These are phyloP conservation scores for Tuber umbilicatum DNA, from an alignment of 495 filamentous ascomycete species.

Conservation along the genomic window DNA sequence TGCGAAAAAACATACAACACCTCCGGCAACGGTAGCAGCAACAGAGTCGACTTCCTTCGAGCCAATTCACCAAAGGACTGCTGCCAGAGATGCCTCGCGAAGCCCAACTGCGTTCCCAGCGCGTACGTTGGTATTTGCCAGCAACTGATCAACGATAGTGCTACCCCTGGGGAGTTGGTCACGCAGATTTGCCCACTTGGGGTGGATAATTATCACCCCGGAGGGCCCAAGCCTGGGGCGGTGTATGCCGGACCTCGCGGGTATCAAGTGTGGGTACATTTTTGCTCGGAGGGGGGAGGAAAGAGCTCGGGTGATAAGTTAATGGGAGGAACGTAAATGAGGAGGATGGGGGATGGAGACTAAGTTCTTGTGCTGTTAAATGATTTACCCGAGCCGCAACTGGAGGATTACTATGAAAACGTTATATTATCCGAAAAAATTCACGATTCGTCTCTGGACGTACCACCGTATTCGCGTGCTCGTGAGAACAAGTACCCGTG, in stretches of 20 bases:
- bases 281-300: not conserved
- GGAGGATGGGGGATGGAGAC: not conserved
- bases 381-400: not conserved
- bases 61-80: not conserved
- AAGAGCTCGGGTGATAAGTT: not conserved
- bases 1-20: slow-evolving; percentile 70
- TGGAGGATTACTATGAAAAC: not conserved
- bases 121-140: not conserved
- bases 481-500: not conserved
- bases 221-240: not conserved
- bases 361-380: not conserved
- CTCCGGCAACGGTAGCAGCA: slow-evolving; percentile 70
- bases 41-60: slow-evolving; percentile 1
- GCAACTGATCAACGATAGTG: slow-evolving; percentile 2
- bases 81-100: slow-evolving; percentile 19
- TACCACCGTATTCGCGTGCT: not conserved
- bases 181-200: slow-evolving; percentile 16
- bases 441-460: not conserved
- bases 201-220: slow-evolving; percentile 19
- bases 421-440: not conserved
- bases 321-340: too few species aligned
- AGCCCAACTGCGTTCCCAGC: slow-evolving; percentile 19
- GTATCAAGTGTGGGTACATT: not conserved
- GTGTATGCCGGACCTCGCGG: slow-evolving; percentile 28
- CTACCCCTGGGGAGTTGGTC: not conserved